phyloP scores from a whole-genome alignment of 768 basidiomycete genomes.

The Hericium coralloides region DNA sequence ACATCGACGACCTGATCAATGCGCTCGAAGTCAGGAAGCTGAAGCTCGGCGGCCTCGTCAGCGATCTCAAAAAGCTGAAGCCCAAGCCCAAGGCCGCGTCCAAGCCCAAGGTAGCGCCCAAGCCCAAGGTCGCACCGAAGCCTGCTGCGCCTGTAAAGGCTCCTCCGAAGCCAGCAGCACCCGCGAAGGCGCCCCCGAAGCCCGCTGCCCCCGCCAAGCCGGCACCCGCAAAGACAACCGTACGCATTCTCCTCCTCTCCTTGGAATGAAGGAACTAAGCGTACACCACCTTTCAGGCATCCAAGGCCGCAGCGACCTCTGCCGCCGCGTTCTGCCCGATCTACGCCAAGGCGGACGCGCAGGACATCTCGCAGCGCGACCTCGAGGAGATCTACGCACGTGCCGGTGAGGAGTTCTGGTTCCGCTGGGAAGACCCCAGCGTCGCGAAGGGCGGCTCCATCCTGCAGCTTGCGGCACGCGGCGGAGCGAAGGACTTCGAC shows the following conservation, averaged over 20 bases:
- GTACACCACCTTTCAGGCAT: no score
- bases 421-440: conserved; percentile 2
- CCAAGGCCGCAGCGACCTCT: neutral
- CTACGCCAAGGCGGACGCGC: neutral
- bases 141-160: neutral
- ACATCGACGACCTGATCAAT: neutral
- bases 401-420: conserved; percentile 2
- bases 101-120: neutral
- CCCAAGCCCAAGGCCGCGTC: neutral
- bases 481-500: conserved; percentile 1
- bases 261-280: no score
- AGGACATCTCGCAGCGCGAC: neutral
- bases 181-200: neutral
- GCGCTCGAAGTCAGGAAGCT: neutral
- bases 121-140: neutral
- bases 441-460: neutral
- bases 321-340: neutral
- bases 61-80: neutral
- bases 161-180: neutral
- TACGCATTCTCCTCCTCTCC: no score
- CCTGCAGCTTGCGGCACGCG: neutral
- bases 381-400: neutral
- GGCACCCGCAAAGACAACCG: neutral
- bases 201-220: neutral
- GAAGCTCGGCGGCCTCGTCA: neutral